phyloP scores from a whole-genome alignment of 2,329 filamentous ascomycete species.

The Teratosphaeria pseudoeucalypti region DNA sequence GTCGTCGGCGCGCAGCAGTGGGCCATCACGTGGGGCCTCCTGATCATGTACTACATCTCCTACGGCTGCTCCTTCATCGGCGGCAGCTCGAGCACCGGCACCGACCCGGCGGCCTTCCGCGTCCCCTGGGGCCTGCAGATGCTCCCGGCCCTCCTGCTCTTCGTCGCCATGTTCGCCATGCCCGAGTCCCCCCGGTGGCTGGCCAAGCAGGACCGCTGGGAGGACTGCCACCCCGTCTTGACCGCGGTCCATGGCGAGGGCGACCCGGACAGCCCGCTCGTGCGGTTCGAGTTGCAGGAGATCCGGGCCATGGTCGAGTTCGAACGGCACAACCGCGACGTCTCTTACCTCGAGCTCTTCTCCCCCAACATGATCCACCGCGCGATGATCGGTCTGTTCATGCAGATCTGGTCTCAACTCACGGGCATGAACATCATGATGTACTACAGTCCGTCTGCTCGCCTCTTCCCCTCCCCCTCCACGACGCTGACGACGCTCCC shows the following conservation, averaged over 20 bases:
- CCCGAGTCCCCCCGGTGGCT: constrained; percentile 60
- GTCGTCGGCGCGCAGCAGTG: constrained; percentile 65
- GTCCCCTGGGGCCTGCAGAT: constrained; percentile 42
- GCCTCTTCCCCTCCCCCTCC: not conserved
- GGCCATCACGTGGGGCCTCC: constrained; percentile 54
- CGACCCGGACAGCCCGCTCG: constrained; percentile 39
- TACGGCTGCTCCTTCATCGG: constrained; percentile 54
- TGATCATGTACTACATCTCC: constrained; percentile 55
- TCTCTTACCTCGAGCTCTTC: constrained; percentile 62
- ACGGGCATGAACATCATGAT: constrained; percentile 59
- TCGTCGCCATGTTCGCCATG: constrained; percentile 38
- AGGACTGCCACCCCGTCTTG: constrained; percentile 52
- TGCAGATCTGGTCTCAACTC: constrained; percentile 65
- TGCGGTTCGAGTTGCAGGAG: constrained; percentile 57
- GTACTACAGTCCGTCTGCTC: not conserved
- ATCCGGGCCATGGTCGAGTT: constrained; percentile 63
- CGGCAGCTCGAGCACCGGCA: constrained; percentile 20
- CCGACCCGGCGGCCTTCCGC: constrained; percentile 39
- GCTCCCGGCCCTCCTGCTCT: constrained; percentile 37
- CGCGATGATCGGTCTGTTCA: constrained; percentile 60
- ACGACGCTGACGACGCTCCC: constrained; percentile 5
- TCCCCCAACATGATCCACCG: constrained; percentile 64
- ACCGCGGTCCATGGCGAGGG: constrained; percentile 51
- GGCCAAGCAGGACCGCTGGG: constrained; percentile 51
- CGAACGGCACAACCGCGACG: constrained; percentile 58